Evolutionary conservation across 1,284 basidiomycete genomes (phyloP).

Genomic region (Moniliella sp.): DNA sequence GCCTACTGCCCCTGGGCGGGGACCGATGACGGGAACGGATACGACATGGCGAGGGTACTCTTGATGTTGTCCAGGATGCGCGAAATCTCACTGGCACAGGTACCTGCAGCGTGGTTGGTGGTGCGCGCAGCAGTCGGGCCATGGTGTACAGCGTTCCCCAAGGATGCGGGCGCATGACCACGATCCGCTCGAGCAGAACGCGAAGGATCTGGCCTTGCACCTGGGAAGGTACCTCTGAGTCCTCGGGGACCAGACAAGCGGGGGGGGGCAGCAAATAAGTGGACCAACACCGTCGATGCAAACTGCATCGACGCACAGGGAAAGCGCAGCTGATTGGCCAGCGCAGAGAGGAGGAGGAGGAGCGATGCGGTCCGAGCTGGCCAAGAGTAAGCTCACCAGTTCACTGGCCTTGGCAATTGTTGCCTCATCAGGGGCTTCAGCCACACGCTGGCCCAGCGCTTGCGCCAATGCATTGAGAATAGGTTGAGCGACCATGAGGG

Average conservation of each 20-base stretch:
- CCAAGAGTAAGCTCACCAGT: background rate
- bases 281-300: slow-evolving; percentile 69
- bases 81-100: slow-evolving; percentile 26
- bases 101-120: slow-evolving; percentile 8
- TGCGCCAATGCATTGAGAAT: slow-evolving; percentile 25
- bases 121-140: slow-evolving; percentile 51
- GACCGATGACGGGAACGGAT: too few species aligned
- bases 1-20: too few species aligned
- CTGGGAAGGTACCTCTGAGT: slow-evolving; percentile 36
- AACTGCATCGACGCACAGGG: slow-evolving; percentile 42
- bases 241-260: too few species aligned
- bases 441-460: slow-evolving; percentile 59
- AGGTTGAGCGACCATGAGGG: background rate
- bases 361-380: slow-evolving; percentile 38
- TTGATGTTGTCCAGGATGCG: slow-evolving; percentile 26
- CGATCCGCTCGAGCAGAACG: slow-evolving; percentile 74
- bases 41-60: too few species aligned
- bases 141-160: slow-evolving; percentile 86
- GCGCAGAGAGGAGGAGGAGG: slow-evolving; percentile 71
- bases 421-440: slow-evolving; percentile 45
- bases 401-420: background rate
- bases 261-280: slow-evolving; percentile 60
- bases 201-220: slow-evolving; percentile 76
- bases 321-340: slow-evolving; percentile 67
- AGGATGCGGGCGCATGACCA: slow-evolving; percentile 81